Evolutionary conservation across 1,284 basidiomycete species (phyloP), one percentile per base, ranked within the genome.

Genomic region (Cryptococcus hybrid): DNA sequence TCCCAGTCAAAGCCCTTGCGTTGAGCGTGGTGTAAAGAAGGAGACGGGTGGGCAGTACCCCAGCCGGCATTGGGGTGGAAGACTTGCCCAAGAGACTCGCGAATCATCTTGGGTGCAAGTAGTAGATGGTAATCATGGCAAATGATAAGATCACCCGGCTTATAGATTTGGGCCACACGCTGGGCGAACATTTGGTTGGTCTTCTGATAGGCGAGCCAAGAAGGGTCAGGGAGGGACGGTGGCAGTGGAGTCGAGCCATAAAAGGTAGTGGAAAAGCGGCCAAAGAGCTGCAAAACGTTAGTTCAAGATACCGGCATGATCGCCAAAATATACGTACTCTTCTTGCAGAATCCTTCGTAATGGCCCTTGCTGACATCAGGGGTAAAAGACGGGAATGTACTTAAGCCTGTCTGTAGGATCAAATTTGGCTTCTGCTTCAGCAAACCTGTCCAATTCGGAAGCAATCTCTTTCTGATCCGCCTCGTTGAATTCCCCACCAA

Each of bases 301-400:
- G 52, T 49, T 34, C 7, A 42, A 24, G 15, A 36, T 34, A n/a
- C 13, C 40, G 8, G 51, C 36, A 50, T 30, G 2, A 13, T 35
- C 1, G 46, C 62, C 2, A 24, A 13, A 9, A 8, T 9, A 13
- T 13, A 83, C 85, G 80, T 71, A 92, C 89, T 96, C 68, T 89
- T 88, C 78, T 99, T 99, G 85, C 94, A 98, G 79, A 97, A 98
- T 0, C 93, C 94, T 68, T 94, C 92, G 74, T 97, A 97, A 77
- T 96, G 92, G 0, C 89, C 90, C 73, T 92, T 92, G 30, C 90
- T 91, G 44, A 92, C 84, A 75, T 88, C 87, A 72, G 92, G 89
- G 93, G 89, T 34, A 96, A 82, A 92, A 96, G 15, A 97, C 90
- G 9, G 94, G 92, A 12, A 92, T 85, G 70, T 92, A 96, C 50